phyloP scores from a whole-genome alignment of 768 basidiomycete genomes.

The Russula sp. region DNA sequence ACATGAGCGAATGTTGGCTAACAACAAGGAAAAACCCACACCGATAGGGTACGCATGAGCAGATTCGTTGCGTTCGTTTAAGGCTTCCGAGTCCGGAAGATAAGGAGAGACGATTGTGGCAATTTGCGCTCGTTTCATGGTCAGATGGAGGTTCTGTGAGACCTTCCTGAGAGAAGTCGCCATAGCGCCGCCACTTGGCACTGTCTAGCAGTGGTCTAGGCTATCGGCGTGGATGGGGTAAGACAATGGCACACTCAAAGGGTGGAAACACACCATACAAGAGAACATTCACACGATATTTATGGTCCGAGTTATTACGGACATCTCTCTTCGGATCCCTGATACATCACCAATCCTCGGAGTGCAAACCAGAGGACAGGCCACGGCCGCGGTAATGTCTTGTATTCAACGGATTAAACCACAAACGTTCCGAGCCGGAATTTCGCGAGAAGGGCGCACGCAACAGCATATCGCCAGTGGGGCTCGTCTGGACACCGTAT shows the following conservation, averaged over 20 bases:
- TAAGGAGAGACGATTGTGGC: neutral
- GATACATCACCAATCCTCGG: neutral
- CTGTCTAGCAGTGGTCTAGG: too few relatives aligned
- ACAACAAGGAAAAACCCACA: neutral
- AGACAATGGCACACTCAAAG: neutral
- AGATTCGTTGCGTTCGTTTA: neutral
- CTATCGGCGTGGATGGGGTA: neutral
- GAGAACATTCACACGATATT: neutral
- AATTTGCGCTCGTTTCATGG: neutral
- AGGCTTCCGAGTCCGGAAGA: neutral
- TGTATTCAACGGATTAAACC: neutral
- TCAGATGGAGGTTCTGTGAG: neutral
- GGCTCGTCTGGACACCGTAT: neutral
- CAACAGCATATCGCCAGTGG: neutral
- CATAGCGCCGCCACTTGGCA: neutral
- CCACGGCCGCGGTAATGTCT: neutral
- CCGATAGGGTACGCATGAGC: neutral
- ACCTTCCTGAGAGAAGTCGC: slow-evolving; percentile 13
- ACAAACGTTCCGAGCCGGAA: neutral
- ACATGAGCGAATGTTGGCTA: neutral
- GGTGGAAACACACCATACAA: neutral
- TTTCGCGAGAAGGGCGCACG: neutral
- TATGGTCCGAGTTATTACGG: neutral
- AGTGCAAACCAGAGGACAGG: neutral
- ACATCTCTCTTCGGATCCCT: neutral